Percentiles rank a stretch among this genome's conserved stretches.
Evolutionary conservation across 257 asterid species (phyloP).

Genomic region (Haberlea rhodopensis): DNA sequence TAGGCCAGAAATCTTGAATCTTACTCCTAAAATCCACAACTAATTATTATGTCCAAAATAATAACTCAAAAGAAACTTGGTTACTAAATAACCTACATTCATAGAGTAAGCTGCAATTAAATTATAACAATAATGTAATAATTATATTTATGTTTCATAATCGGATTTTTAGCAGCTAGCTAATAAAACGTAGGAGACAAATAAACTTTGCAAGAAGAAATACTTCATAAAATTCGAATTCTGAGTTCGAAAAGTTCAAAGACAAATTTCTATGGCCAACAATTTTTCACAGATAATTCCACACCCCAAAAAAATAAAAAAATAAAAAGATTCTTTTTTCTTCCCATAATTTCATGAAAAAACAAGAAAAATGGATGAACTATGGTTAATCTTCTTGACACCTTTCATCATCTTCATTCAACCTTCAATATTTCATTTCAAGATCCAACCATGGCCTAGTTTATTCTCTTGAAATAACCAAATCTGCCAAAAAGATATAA

Average conservation of each 20-base stretch:
- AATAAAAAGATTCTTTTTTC: slow-evolving; percentile 19
- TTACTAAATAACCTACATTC: no score
- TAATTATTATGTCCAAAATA: no score
- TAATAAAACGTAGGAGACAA: neutral
- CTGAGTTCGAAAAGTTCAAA: neutral
- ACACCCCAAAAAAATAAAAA: neutral
- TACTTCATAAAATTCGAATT: neutral
- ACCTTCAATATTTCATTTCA: no score
- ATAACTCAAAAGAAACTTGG: no score
- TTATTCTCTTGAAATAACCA: neutral
- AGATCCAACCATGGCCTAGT: neutral
- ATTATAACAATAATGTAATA: no score
- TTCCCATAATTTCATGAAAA: slow-evolving; percentile 23
- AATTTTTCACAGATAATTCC: slow-evolving; percentile 22
- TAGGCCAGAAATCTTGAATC: no score
- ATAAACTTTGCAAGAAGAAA: neutral
- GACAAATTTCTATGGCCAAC: slow-evolving; percentile 37
- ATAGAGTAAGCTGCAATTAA: no score
- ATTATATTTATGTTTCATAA: no score
- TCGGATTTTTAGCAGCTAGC: no score
- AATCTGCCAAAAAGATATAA: neutral
- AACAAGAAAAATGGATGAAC: slow-evolving; percentile 1
- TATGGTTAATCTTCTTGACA: slow-evolving; percentile 2
- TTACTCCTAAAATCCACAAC: no score
- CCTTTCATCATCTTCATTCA: neutral